Conservation (phyloP, 129 eudicot genomes). For the Sambucus nigra region DNA sequence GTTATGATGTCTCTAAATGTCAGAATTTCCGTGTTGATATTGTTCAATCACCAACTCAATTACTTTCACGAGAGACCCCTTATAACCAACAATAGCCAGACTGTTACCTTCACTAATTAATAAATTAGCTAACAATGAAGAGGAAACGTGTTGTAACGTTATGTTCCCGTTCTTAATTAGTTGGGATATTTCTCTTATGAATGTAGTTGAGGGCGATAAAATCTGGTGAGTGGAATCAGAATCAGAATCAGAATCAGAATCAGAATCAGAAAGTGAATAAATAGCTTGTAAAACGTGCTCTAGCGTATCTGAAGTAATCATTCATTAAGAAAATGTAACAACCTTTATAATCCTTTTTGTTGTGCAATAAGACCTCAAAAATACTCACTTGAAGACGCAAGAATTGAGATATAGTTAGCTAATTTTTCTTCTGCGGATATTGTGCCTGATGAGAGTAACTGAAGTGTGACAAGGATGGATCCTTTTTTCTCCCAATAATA, state of each 20-base stretch:
- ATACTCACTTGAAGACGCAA: conserved; percentile 46
- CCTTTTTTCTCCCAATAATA: conserved; percentile 49
- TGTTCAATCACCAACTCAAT: conserved; percentile 53
- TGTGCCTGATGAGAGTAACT: conserved; percentile 37
- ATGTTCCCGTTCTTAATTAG: conserved; percentile 45
- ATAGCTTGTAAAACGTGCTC: conserved; percentile 71
- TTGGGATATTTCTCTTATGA: conserved; percentile 41
- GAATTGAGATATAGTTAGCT: conserved; percentile 49
- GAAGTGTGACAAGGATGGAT: conserved; percentile 48
- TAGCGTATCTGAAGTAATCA: conserved; percentile 42
- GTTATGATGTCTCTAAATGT: too few relatives aligned
- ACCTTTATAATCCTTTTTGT: conserved; percentile 47
- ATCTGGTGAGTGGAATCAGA: conserved; percentile 33
- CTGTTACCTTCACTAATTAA: conserved; percentile 49
- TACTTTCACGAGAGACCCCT: conserved; percentile 54
- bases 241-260: too few relatives aligned
- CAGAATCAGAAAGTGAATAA: conserved; percentile 43
- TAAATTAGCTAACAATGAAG: conserved; percentile 40
- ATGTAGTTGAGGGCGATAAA: conserved; percentile 39
- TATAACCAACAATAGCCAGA: conserved; percentile 47
- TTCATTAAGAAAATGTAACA: conserved; percentile 44
- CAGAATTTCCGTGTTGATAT: too few relatives aligned
- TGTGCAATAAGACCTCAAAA: conserved; percentile 33
- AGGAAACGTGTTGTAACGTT: conserved; percentile 48
- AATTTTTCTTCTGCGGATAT: conserved; percentile 43